Percentiles rank a stretch among this genome's conserved stretches.
Evolutionary conservation across 108 stramenopile genomes (phyloP).

Genomic region (Cylindrotheca closterium): DNA sequence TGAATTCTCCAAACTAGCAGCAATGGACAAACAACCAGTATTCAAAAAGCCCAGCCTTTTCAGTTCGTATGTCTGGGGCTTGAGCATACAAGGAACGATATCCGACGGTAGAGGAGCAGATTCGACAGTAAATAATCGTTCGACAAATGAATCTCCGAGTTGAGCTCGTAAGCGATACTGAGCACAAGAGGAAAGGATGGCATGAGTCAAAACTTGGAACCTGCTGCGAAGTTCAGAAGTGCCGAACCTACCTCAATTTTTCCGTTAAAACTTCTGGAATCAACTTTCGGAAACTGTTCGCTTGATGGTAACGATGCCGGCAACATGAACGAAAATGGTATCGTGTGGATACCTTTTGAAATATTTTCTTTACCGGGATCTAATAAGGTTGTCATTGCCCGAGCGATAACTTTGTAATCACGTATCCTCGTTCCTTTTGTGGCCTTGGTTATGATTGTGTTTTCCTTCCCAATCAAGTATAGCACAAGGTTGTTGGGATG

Average conservation of each 20-base stretch:
- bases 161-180: conserved; percentile 14
- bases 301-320: conserved; percentile 26
- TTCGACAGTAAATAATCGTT: conserved; percentile 16
- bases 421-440: neutral
- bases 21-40: conserved; percentile 22
- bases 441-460: conserved; percentile 5
- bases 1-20: conserved; percentile 23
- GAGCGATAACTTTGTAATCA: conserved; percentile 16
- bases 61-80: conserved; percentile 25
- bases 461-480: conserved; percentile 15
- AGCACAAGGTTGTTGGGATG: conserved; percentile 5
- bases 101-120: conserved; percentile 23
- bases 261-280: conserved; percentile 1
- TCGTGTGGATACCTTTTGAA: conserved; percentile 3
- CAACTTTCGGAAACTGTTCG: conserved; percentile 13
- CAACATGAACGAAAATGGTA: conserved; percentile 17
- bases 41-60: conserved; percentile 7
- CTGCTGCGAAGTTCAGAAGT: no score
- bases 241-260: neutral
- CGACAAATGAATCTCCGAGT: conserved; percentile 1
- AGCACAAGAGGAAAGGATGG: neutral
- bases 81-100: conserved; percentile 25
- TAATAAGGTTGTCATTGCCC: conserved; percentile 9
- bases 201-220: neutral
- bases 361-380: conserved; percentile 2